Conservation (phyloP, 2,329 filamentous ascomycete genomes). For the Paecilomyces sp. region DNA sequence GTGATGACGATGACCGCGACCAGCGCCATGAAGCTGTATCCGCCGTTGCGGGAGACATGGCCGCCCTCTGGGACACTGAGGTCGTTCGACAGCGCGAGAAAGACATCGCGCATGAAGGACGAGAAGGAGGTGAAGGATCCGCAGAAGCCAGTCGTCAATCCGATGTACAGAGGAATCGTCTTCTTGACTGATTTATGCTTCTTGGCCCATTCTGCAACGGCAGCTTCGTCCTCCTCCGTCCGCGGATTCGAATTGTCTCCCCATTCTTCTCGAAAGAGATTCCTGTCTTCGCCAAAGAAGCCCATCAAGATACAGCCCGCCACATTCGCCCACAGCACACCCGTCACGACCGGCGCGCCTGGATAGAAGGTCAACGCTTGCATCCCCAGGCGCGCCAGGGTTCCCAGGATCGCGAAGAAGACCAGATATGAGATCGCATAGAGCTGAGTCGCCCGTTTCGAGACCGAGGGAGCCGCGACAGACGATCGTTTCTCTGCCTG, state of each 20-base stretch:
- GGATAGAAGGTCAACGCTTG: slow-evolving; percentile 74
- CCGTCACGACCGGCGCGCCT: slow-evolving; percentile 65
- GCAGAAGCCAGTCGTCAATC: slow-evolving; percentile 78
- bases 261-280: slow-evolving; percentile 65
- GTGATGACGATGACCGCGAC: slow-evolving; percentile 69
- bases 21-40: slow-evolving; percentile 77
- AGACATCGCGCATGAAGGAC: slow-evolving; percentile 71
- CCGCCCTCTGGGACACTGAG: slow-evolving; percentile 44
- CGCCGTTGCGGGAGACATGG: slow-evolving; percentile 53
- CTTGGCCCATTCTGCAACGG: slow-evolving; percentile 38
- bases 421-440: slow-evolving; percentile 77
- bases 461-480: slow-evolving; percentile 25
- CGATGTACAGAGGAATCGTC: slow-evolving; percentile 81
- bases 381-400: slow-evolving; percentile 72
- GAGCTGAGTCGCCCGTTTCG: slow-evolving; percentile 49
- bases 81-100: slow-evolving; percentile 71
- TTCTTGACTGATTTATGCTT: slow-evolving; percentile 64
- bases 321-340: slow-evolving; percentile 82
- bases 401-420: slow-evolving; percentile 78
- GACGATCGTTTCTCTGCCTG: slow-evolving; percentile 1
- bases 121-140: slow-evolving; percentile 89
- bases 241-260: slow-evolving; percentile 25
- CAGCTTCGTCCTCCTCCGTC: slow-evolving; percentile 10
- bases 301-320: slow-evolving; percentile 76
- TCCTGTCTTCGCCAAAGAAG: slow-evolving; percentile 72